phyloP scores from a whole-genome alignment of 2,329 filamentous ascomycete species.

The Fusarium sp. region DNA sequence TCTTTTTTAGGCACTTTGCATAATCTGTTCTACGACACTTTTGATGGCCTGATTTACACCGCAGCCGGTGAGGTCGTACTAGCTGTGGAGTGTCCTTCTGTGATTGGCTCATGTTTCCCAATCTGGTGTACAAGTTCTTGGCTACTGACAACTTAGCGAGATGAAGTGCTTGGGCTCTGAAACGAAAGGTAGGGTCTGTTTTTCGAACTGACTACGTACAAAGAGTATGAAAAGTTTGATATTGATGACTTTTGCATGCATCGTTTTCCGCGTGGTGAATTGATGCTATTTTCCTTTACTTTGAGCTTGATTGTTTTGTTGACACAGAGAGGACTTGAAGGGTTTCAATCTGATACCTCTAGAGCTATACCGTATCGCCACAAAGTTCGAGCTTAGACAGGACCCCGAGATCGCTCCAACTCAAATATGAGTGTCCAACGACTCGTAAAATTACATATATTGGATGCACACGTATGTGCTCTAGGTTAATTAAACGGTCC shows the following conservation, averaged over 20 bases:
- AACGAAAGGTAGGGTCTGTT: not conserved
- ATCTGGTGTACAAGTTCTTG: slow-evolving; percentile 17
- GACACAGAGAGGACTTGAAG: not conserved
- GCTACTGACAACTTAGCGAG: slow-evolving; percentile 28
- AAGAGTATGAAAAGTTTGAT: not conserved
- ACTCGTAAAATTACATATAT: not conserved
- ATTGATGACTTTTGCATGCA: not conserved
- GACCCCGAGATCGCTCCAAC: not conserved
- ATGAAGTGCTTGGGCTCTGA: slow-evolving; percentile 12
- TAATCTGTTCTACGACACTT: slow-evolving; percentile 5
- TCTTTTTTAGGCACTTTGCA: slow-evolving; percentile 34
- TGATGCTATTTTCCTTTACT: not conserved
- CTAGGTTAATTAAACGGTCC: too few relatives aligned
- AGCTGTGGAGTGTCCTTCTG: not conserved
- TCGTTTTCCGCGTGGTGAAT: not conserved
- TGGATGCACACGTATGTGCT: not conserved
- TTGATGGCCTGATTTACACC: not conserved
- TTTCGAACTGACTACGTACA: not conserved
- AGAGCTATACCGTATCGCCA: slow-evolving; percentile 23
- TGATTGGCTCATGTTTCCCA: slow-evolving; percentile 30
- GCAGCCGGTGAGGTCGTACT: slow-evolving; percentile 12
- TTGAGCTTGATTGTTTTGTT: not conserved
- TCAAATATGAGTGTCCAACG: not conserved
- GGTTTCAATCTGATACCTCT: not conserved
- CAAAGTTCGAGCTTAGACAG: slow-evolving; percentile 2